These are phyloP conservation scores for Phyllosticta citrichinensis DNA, from an alignment of 2,329 filamentous ascomycete species.

Conservation along the genomic window DNA sequence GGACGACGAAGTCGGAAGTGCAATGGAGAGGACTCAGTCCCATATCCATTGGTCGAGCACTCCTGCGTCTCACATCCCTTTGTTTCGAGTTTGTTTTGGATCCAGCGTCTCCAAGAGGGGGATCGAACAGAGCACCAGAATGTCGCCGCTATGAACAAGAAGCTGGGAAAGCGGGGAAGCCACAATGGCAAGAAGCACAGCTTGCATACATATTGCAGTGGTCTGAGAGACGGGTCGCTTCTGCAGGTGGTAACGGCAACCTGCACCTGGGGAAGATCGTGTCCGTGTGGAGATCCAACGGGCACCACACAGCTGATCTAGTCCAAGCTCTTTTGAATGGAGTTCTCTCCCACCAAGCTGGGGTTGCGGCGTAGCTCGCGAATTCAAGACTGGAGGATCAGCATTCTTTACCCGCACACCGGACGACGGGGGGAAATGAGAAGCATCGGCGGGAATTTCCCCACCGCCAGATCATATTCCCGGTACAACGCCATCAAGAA, in stretches of 20 bases:
- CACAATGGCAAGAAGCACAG: not conserved
- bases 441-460: not conserved
- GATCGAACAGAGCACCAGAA: not conserved
- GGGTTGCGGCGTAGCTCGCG: too few species aligned
- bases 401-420: too few species aligned
- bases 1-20: too few species aligned
- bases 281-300: not conserved
- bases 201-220: not conserved
- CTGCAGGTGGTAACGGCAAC: not conserved
- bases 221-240: not conserved
- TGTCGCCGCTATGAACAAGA: not conserved
- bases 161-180: not conserved
- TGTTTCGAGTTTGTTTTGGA: too few species aligned
- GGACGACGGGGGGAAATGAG: too few species aligned
- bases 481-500: not conserved
- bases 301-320: not conserved
- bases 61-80: too few species aligned
- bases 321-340: too few species aligned
- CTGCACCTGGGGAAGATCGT: not conserved
- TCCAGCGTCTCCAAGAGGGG: too few species aligned
- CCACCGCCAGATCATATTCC: not conserved
- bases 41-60: too few species aligned
- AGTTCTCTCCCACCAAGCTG: too few species aligned
- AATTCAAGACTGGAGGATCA: too few species aligned
- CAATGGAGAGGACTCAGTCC: too few species aligned